A percentile compares a stretch with the other conserved stretches of the same genome.
Conservation (phyloP, 345 rosid genomes). For the Dovyalis caffra region DNA sequence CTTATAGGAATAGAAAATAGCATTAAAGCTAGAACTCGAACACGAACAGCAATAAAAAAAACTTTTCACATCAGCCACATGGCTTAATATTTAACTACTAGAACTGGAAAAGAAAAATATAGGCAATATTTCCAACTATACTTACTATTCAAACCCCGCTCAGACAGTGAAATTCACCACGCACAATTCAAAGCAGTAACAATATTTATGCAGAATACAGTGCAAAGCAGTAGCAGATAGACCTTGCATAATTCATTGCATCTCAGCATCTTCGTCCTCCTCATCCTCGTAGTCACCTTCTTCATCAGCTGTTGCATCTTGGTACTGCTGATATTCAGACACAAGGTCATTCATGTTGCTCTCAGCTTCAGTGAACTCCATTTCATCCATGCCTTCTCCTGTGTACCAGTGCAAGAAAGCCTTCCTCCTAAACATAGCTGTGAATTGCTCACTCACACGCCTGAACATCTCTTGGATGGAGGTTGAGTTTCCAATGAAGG, state of each 20-base stretch:
- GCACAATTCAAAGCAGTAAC: not conserved
- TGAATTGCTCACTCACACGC: not conserved
- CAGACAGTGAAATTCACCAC: not conserved
- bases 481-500: not conserved
- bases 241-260: not conserved
- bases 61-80: not conserved
- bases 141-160: not conserved
- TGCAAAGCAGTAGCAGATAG: not conserved
- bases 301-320: slow-evolving; percentile 23
- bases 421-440: slow-evolving; percentile 7
- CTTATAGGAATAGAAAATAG: not conserved
- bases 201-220: not conserved
- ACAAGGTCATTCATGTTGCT: slow-evolving; percentile 26
- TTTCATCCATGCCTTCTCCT: slow-evolving; percentile 23
- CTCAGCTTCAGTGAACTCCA: slow-evolving; percentile 24
- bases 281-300: slow-evolving; percentile 19
- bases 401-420: slow-evolving; percentile 27
- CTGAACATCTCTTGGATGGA: slow-evolving; percentile 1
- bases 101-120: not conserved
- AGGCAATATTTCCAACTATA: not conserved
- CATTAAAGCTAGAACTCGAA: not conserved
- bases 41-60: not conserved
- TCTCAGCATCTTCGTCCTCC: slow-evolving; percentile 19
- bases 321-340: slow-evolving; percentile 27
- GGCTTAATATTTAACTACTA: not conserved